Evolutionary conservation across 2,329 filamentous ascomycete genomes (phyloP).

Genomic region (Aspergillus floridensis): DNA sequence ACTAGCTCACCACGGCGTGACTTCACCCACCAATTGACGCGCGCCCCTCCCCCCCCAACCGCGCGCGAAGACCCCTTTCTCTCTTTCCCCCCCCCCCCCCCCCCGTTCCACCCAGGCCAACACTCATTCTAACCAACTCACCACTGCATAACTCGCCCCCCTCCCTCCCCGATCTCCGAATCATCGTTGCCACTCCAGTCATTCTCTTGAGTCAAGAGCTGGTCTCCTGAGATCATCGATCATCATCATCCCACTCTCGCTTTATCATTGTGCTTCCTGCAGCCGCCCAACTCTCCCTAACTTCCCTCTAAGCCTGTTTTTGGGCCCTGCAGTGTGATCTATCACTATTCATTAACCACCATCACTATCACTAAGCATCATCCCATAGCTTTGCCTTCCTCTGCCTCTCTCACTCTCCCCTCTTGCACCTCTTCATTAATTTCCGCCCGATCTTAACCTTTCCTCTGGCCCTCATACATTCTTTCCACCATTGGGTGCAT

Average conservation of each 20-base stretch:
- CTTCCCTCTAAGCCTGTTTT: not conserved
- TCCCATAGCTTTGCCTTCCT: not conserved
- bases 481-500: not conserved
- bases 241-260: slow-evolving; percentile 9
- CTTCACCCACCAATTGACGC: no score
- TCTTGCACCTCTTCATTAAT: slow-evolving; percentile 3
- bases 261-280: slow-evolving; percentile 9
- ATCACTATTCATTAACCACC: slow-evolving; percentile 2
- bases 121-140: slow-evolving; percentile 6
- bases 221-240: not conserved
- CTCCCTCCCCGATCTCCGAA: not conserved
- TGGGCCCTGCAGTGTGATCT: slow-evolving; percentile 7
- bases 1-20: not conserved
- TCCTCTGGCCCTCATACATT: not conserved
- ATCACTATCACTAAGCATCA: slow-evolving; percentile 1
- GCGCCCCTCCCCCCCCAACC: no score
- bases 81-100: not conserved
- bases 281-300: slow-evolving; percentile 8
- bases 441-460: not conserved
- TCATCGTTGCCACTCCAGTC: slow-evolving; percentile 4
- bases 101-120: no score
- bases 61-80: not conserved
- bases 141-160: slow-evolving; percentile 4
- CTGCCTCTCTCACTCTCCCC: not conserved
- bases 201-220: slow-evolving; percentile 6